Percentiles rank a stretch among this genome's conserved stretches.
Conservation (phyloP, 345 rosid genomes). For the Hevea brasiliensis region DNA sequence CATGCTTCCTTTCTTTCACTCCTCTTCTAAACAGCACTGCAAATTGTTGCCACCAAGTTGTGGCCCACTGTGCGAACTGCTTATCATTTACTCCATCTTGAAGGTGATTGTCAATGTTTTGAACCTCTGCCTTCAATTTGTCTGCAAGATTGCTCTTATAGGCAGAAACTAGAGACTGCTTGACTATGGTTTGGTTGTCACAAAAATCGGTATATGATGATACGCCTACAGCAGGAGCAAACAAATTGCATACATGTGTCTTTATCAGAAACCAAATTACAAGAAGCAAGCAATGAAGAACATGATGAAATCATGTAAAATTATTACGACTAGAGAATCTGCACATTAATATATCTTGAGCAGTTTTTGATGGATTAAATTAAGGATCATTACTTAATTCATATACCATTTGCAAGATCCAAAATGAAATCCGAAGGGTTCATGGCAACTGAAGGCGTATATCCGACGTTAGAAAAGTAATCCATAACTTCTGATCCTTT, state of each 20-base stretch:
- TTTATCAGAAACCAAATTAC: not conserved
- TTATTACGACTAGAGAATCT: too few relatives aligned
- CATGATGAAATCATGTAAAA: not conserved
- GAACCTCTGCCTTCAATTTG: constrained; percentile 36
- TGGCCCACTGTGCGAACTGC: constrained; percentile 34
- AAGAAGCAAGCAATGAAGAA: not conserved
- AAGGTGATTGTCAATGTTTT: constrained; percentile 16
- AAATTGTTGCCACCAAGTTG: constrained; percentile 66
- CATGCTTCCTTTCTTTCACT: constrained; percentile 49
- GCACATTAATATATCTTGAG: too few relatives aligned
- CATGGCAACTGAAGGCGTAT: constrained; percentile 44
- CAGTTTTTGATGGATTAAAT: too few relatives aligned
- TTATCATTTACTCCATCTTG: constrained; percentile 24
- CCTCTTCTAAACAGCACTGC: constrained; percentile 42
- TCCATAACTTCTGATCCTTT: constrained; percentile 42
- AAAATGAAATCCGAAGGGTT: constrained; percentile 57
- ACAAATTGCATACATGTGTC: not conserved
- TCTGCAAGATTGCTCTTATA: constrained; percentile 41
- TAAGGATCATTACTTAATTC: too few relatives aligned
- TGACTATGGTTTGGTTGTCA: constrained; percentile 34
- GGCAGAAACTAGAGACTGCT: constrained; percentile 34
- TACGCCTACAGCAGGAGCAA: constrained; percentile 30
- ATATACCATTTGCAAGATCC: constrained; percentile 57
- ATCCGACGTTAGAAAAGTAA: constrained; percentile 48
- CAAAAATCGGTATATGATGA: constrained; percentile 32